These are phyloP conservation scores for Aurantiochytrium sp. DNA, from an alignment of 108 stramenopile species.

Conservation along the genomic window DNA sequence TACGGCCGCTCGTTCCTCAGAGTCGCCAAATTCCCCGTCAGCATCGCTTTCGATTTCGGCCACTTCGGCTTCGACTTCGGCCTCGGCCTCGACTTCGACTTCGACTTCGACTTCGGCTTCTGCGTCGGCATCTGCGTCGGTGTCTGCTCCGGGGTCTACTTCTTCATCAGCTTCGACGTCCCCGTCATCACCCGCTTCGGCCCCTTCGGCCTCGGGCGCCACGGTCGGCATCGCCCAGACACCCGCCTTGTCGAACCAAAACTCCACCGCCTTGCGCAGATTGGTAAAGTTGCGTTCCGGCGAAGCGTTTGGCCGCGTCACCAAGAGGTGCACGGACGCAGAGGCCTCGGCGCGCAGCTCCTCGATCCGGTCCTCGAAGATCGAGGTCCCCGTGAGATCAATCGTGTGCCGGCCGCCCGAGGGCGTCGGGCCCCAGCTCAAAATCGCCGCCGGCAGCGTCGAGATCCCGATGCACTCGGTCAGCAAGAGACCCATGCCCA, in stretches of 20 bases:
- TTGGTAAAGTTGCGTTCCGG: neutral
- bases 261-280: neutral
- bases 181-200: too few species aligned
- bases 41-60: too few species aligned
- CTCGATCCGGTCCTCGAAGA: neutral
- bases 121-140: too few species aligned
- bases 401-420: conserved; percentile 1
- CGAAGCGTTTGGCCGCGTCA: neutral
- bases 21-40: too few species aligned
- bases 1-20: too few species aligned
- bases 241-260: neutral
- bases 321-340: neutral
- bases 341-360: neutral
- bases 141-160: too few species aligned
- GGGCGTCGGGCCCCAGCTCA: neutral
- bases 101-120: too few species aligned
- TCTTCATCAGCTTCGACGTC: too few species aligned
- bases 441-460: neutral
- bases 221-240: neutral
- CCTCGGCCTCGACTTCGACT: too few species aligned
- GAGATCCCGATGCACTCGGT: neutral
- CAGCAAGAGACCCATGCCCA: neutral
- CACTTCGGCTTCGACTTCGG: too few species aligned
- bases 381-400: neutral
- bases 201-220: neutral